phyloP scores from a whole-genome alignment of 2,329 filamentous ascomycete genomes.

The Pyrenophora seminiperda region DNA sequence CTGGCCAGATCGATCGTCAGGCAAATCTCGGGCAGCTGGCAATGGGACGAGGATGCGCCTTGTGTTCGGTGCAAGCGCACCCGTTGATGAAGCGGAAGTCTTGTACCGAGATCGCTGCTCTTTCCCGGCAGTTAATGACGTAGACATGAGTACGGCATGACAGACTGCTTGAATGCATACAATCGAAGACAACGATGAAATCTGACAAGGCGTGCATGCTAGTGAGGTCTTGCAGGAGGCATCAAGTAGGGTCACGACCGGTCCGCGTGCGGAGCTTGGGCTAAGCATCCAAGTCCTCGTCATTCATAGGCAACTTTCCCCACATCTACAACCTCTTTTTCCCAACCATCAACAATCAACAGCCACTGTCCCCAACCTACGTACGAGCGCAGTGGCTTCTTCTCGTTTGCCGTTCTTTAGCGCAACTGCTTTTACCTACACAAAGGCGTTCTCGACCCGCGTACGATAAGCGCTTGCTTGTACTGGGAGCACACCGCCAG shows the following conservation, averaged over 20 bases:
- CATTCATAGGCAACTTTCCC: constrained; percentile 20
- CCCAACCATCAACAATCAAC: constrained; percentile 4
- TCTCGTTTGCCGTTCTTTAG: background rate
- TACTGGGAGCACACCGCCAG: background rate
- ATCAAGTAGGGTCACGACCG: constrained; percentile 10
- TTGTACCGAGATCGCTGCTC: background rate
- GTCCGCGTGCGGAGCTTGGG: constrained; percentile 20
- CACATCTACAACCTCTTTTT: constrained; percentile 18
- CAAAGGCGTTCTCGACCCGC: no score
- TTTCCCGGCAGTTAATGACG: constrained; percentile 8
- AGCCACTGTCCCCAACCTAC: constrained; percentile 7
- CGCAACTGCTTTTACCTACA: background rate
- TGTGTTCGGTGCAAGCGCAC: background rate
- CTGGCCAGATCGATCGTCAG: background rate
- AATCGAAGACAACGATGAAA: background rate
- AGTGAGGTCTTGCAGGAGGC: constrained; percentile 4
- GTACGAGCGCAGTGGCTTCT: constrained; percentile 5
- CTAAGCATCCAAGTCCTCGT: constrained; percentile 18
- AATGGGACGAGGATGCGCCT: constrained; percentile 4
- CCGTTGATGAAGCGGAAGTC: constrained; percentile 5
- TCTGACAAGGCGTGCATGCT: constrained; percentile 7
- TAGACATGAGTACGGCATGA: constrained; percentile 5
- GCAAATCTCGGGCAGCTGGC: background rate
- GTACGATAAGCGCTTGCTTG: background rate
- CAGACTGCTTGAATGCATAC: background rate